phyloP scores from a whole-genome alignment of 176 grass and related monocot species.

The Stipa capillata region DNA sequence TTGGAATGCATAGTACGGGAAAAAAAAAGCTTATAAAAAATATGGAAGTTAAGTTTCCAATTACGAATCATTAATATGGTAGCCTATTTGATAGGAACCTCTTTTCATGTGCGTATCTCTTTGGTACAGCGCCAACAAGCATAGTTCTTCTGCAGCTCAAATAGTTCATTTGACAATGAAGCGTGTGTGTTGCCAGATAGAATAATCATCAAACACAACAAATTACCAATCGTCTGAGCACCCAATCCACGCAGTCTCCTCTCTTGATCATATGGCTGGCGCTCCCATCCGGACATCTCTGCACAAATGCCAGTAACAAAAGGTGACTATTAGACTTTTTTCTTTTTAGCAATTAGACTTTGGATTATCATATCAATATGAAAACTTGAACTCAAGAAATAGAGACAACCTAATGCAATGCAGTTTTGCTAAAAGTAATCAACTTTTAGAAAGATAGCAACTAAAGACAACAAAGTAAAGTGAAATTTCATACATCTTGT shows the following conservation, averaged over 20 bases:
- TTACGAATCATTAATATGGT: background rate
- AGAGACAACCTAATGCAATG: background rate
- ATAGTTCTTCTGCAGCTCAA: background rate
- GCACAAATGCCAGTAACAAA: conserved; percentile 9
- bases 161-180: background rate
- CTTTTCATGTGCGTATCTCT: background rate
- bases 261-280: conserved; percentile 46
- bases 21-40: background rate
- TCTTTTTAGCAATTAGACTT: too few relatives aligned
- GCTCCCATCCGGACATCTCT: conserved; percentile 88
- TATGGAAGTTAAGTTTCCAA: background rate
- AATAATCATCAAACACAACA: background rate
- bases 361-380: background rate
- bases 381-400: background rate
- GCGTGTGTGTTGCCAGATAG: background rate
- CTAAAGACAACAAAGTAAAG: conserved; percentile 9
- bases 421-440: background rate
- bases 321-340: background rate
- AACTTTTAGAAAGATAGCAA: background rate
- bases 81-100: background rate
- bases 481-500: background rate
- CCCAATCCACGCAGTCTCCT: conserved; percentile 41
- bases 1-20: background rate
- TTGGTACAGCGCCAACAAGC: background rate
- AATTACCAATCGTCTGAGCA: conserved; percentile 51